Evolutionary conservation across 176 grass and related monocot genomes (phyloP), one percentile per base, ranked within the genome.

Genomic region (Hordeum marinum): DNA sequence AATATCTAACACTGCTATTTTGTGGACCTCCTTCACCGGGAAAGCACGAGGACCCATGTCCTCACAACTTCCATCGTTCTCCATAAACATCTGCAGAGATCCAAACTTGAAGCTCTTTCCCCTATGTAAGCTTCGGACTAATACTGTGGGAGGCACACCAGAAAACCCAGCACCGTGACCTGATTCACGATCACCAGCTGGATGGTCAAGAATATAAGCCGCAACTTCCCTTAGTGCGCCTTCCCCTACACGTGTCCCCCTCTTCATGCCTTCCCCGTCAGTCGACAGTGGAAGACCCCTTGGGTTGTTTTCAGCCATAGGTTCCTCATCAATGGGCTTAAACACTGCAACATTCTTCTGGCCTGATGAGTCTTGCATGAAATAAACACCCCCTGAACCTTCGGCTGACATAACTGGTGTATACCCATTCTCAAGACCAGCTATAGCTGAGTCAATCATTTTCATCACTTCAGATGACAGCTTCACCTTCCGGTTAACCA

Each of bases 241-340:
- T 79, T 94, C 84, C 60, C 91, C 94, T 6, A 94, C 91, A 52
- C 83, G 76, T 36, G 91, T 97, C 10, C 94, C 92, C 59, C 88
- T 88, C 62, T 94, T 97, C 84, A 97, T 86, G 18, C 94, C 94
- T 81, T 97, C 94, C 7, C 92, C 94, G 68, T 97, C 83, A 35
- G 85, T 80, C 0, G 92, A 92, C 65, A 86, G 34, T 23, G 92
- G 91, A 80, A 92, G 82, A 17, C 91, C 85, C 75, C 90, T 89
- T 36, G 92, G 94, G 60, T 97, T 97, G 75, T 97, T 94, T 48
- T 82, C 26, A 0, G 89, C 91, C 89, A 90, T 94, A 29, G 94
- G 94, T 82, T 97, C 94, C 74, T 97, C 94, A 77, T 97, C 94
- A 9, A 90, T 92, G 35, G 94, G 94, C 88, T 97, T 94, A 39